Evolutionary conservation across 75 land plant species (phyloP), one percentile per base, ranked within the genome.

Genomic region (Pinus tabuliformis): DNA sequence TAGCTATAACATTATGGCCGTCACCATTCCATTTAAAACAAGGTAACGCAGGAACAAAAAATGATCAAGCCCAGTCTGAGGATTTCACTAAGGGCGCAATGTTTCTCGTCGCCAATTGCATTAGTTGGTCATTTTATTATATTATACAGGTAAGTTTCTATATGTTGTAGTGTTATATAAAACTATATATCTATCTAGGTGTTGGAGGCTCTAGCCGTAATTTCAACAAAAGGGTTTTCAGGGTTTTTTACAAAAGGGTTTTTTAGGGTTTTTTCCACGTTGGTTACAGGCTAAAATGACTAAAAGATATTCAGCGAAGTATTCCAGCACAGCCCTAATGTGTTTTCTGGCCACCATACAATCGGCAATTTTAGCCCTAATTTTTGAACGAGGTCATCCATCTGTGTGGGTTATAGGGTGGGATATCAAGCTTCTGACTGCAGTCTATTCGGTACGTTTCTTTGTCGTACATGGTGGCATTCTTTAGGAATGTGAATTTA

Each of bases 111-210:
- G 76, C 58, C 54, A 93, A 89, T 62, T 85, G 89, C 76, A 13
- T 87, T 60, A 68, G 86, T 33, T 93, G 89, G 88, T 90, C 89
- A 3, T n/a, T 80, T 6, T 96, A 91, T 87, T 82, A 88, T 77
- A 86, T 91, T 17, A 68, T 90, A 56, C 97, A 95, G 88, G 98
- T 93, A 49, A 9, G 12, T 49, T 49, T 30, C 3, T 14, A 1
- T 63, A 28, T 30, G 33, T 33, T 0, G 33, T 2, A 33, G 33
- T 33, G 33, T 33, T 33, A 33, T 33, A 33, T 33, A 33, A 33
- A 33, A 26, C 26, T 33, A 33, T 33, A 33, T 33, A 33, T 33
- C 33, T 33, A 33, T 33, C 33, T 1, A 33, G 33, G 33, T 33
- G 33, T 33, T 0, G 33, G 33, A 33, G 26, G 26, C 33, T 1